These are phyloP conservation scores for Salvia splendens DNA, from an alignment of 257 asterid genomes.

Conservation along the genomic window DNA sequence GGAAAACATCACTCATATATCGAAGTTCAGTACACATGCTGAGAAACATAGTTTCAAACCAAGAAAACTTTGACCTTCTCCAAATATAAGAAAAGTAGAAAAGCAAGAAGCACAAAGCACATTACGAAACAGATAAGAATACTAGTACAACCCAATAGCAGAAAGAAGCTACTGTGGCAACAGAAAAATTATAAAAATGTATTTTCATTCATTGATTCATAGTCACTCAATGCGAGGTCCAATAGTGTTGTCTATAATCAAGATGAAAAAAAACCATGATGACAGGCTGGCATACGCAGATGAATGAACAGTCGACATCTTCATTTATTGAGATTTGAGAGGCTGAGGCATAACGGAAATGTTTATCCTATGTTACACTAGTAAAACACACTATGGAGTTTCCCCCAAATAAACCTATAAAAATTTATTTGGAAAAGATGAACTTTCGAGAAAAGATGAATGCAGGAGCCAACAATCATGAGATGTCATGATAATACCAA, in stretches of 20 bases:
- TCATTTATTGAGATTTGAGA: neutral
- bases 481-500: neutral
- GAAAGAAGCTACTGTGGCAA: neutral
- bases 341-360: conserved; percentile 1
- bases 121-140: conserved; percentile 7
- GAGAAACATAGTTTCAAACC: conserved; percentile 10
- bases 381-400: neutral
- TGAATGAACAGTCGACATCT: conserved; percentile 12
- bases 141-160: neutral
- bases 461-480: neutral
- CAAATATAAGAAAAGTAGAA: neutral
- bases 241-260: neutral
- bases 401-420: neutral
- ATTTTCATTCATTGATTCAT: neutral
- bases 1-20: conserved; percentile 25
- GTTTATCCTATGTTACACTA: neutral
- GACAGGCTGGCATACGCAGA: neutral
- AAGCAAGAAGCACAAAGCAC: neutral
- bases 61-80: conserved; percentile 11
- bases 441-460: neutral
- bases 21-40: neutral
- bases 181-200: neutral
- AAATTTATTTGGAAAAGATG: neutral
- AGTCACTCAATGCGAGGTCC: neutral
- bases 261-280: neutral